phyloP scores from a whole-genome alignment of 352 stramenopile genomes.

The Pythium brachiatum region DNA sequence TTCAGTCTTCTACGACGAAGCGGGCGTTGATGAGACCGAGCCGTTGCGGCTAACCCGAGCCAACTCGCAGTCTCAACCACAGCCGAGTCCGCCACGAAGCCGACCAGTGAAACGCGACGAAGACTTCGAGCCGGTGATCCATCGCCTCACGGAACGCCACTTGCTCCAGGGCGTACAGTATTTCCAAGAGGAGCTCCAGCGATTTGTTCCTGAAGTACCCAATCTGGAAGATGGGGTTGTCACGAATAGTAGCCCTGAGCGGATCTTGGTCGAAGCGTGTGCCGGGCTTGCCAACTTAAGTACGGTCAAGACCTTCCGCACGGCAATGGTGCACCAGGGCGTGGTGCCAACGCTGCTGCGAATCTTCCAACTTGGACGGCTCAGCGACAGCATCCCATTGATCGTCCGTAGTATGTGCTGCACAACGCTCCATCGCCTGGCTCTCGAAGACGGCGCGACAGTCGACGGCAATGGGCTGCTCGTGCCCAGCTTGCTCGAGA shows the following conservation, averaged over 20 bases:
- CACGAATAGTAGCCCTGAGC: constrained; percentile 21
- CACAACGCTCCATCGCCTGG: constrained; percentile 65
- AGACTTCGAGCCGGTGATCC: constrained; percentile 19
- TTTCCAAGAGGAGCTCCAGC: constrained; percentile 55
- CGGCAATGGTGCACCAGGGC: constrained; percentile 49
- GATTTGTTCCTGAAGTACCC: constrained; percentile 15
- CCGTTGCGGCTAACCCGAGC: background rate
- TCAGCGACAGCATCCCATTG: background rate
- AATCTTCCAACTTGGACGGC: constrained; percentile 29
- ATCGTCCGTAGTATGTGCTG: constrained; percentile 48
- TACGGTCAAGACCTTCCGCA: constrained; percentile 53
- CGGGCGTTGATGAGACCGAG: constrained; percentile 13
- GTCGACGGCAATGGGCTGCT: constrained; percentile 39
- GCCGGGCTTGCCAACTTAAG: constrained; percentile 70
- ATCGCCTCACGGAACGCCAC: constrained; percentile 47
- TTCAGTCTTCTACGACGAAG: constrained; percentile 48
- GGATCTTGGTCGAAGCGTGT: constrained; percentile 56
- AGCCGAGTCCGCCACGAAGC: background rate
- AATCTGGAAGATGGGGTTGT: background rate
- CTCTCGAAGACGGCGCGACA: constrained; percentile 48
- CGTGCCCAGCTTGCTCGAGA: constrained; percentile 53
- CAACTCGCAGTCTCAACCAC: background rate
- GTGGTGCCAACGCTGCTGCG: constrained; percentile 53
- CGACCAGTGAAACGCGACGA: background rate
- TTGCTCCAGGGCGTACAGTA: constrained; percentile 56